Evolutionary conservation across 495 filamentous ascomycete genomes (phyloP).

Genomic region (Sordaria brevicollis): DNA sequence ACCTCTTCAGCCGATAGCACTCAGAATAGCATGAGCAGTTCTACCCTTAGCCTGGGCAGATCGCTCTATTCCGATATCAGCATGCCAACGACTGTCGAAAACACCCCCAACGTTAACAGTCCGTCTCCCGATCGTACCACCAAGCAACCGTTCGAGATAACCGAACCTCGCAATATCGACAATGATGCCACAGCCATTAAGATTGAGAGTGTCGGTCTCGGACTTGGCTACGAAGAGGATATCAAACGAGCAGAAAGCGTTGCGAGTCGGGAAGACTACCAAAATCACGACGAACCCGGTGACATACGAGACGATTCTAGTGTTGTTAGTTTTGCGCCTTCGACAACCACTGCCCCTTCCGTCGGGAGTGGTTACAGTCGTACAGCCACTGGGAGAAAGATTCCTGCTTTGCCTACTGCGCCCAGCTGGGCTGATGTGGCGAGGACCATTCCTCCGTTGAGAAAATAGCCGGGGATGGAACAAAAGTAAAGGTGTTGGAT

Average conservation of each 20-base stretch:
- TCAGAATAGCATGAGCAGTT: conserved; percentile 23
- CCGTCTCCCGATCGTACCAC: not conserved
- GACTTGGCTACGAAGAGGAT: not conserved
- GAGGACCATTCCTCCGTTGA: not conserved
- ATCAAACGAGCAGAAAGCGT: conserved; percentile 11
- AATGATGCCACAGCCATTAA: not conserved
- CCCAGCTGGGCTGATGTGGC: conserved; percentile 27
- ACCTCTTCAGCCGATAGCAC: conserved; percentile 24
- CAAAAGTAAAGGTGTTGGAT: not conserved
- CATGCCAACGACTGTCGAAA: conserved; percentile 12
- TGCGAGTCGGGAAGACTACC: not conserved
- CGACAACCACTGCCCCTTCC: conserved; percentile 1
- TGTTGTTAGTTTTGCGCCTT: conserved; percentile 5
- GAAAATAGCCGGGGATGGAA: not conserved
- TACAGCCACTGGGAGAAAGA: conserved; percentile 1
- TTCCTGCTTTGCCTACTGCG: conserved; percentile 20
- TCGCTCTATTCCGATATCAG: conserved; percentile 14
- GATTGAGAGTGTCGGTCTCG: not conserved
- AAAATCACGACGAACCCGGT: not conserved
- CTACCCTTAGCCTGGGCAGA: conserved; percentile 16
- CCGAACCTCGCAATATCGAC: not conserved
- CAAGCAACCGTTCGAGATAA: not conserved
- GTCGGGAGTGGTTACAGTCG: conserved; percentile 10
- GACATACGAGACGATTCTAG: conserved; percentile 8
- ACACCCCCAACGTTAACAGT: conserved; percentile 12